A percentile compares a stretch with the other conserved stretches of the same genome.
Conservation (phyloP, 805 yeast genomes). For the Candida dendrica region DNA sequence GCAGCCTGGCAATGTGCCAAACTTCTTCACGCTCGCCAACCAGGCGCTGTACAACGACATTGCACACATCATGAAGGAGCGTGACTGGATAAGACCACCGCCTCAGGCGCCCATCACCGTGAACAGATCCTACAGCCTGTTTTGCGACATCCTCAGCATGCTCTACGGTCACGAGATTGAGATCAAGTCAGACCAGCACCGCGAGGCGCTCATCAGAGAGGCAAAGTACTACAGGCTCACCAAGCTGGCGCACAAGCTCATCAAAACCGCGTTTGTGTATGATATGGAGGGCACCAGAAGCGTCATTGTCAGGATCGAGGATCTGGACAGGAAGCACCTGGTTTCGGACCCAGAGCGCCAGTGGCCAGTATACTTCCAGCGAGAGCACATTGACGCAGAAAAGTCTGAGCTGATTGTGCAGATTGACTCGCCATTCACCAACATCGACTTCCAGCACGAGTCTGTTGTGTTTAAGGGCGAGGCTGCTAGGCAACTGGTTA, state of each 20-base stretch:
- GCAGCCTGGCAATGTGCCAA: conserved; percentile 66
- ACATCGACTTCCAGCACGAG: background rate
- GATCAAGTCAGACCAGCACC: conserved; percentile 44
- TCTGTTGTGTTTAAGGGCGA: background rate
- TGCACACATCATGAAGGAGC: conserved; percentile 28
- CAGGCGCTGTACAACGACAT: conserved; percentile 46
- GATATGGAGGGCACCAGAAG: conserved; percentile 50
- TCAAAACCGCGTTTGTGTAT: conserved; percentile 40
- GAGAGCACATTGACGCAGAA: background rate
- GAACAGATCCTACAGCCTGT: conserved; percentile 46
- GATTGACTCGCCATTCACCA: background rate
- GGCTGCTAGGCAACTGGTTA: background rate
- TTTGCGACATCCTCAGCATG: conserved; percentile 45
- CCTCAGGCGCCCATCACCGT: conserved; percentile 53
- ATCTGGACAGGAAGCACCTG: background rate
- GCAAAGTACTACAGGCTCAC: conserved; percentile 71
- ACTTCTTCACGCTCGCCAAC: conserved; percentile 62
- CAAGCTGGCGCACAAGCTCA: conserved; percentile 64
- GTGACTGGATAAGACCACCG: conserved; percentile 65
- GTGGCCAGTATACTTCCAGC: background rate
- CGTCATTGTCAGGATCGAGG: conserved; percentile 30
- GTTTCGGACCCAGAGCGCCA: background rate
- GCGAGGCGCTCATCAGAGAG: conserved; percentile 55
- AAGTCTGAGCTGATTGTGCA: background rate
- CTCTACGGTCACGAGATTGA: conserved; percentile 47